Base-by-base conservation (phyloP, 257 asterid species). In the Henckelia pumila region DNA sequence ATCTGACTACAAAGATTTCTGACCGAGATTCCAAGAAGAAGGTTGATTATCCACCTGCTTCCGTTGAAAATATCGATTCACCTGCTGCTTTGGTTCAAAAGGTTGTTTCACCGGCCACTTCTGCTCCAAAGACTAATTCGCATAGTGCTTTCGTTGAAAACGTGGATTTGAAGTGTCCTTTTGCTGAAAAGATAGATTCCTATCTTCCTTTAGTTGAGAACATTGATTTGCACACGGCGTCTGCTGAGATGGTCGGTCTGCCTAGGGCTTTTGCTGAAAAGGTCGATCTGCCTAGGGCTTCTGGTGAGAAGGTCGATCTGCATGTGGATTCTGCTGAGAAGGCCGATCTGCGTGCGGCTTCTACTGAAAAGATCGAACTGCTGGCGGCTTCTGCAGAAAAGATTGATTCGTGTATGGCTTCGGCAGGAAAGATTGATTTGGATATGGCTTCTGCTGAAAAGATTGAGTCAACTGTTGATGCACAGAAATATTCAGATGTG, bases 401-500 rank as follows among this genome's bases (percentile, higher is more conserved):
- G 55, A 17, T 6, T 16, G 55, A 47, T 47, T 14, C 8, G 2
- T 8, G 5, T 47, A 47, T 17, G 4, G 21, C 55, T 47, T 47
- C 55, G 5, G 55, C 55, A 14, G 21, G 7, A 47, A 47, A 47
- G 21, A 47, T 16, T 16, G 55, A 47, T 5, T 40, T 40, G 50
- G 17, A 40, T 40, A 40, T 55, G 61, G 55, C 62, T 73, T 47
- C 71, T 32, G 72, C 70, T 61, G 79, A 69, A 62, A 77, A 61
- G 83, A 49, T 71, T 64, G 79, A 67, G 40, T 69, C 61, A 5
- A 55, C 61, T 23, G 52, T 50, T 21, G 86, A 75, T 68, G 81
- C 80, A 49, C 69, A 58, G 25, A 77, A n/a, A n/a, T 72, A 71
- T 37, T 78, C 80, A 23, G 78, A 78, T 60, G 75, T 78, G 69